Evolutionary conservation across 176 grass and related monocot genomes (phyloP), one percentile per base, ranked within the genome.

Genomic region (Panicum miliaceum): DNA sequence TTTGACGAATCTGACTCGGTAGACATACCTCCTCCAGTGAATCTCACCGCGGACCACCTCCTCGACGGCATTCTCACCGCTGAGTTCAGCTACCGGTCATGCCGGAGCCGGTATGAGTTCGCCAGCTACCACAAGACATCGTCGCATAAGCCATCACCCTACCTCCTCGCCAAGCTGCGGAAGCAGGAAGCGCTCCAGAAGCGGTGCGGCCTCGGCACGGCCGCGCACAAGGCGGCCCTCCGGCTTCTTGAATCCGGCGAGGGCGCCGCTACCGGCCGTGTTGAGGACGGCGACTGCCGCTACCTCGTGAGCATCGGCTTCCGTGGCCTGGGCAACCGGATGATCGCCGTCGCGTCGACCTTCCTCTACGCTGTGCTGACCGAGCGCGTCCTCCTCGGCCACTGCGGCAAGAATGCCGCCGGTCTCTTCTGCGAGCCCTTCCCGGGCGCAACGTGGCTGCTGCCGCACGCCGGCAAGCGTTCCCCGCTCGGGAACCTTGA

Each of bases 341-440:
- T 97, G 56, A 68, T 94, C 45, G 81, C 83, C 35, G 23, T 90
- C 73, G 69, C 88, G 64, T 92, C 90, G 18, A 70, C 87, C 11
- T 94, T 94, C 82, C 84, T 94, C 11, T 94, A 92, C 83, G 86
- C 90, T 51, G 29, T 88, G 26, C 86, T 95, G 1, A 88, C 90
- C 20, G 84, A 92, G 8, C 81, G 88, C 68, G 88, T 86, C 77
- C 81, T 95, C 69, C 81, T 95, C 56, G 34, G 90, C 40, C 50
- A 92, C 61, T 68, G 64, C n/a, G 75, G 69, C 50, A 61, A 76
- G 34, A 59, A 88, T 19, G 66, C 86, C 25, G 76, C 29, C 50
- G 88, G 64, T 37, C 85, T 95, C 54, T 92, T 95, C 42, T 95
- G 93, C 64, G 93, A 95, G 78, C 88, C 93, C 0, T 95, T 95